Evolutionary conservation across 176 grass and related monocot species (phyloP).

Genomic region (Poa annua): DNA sequence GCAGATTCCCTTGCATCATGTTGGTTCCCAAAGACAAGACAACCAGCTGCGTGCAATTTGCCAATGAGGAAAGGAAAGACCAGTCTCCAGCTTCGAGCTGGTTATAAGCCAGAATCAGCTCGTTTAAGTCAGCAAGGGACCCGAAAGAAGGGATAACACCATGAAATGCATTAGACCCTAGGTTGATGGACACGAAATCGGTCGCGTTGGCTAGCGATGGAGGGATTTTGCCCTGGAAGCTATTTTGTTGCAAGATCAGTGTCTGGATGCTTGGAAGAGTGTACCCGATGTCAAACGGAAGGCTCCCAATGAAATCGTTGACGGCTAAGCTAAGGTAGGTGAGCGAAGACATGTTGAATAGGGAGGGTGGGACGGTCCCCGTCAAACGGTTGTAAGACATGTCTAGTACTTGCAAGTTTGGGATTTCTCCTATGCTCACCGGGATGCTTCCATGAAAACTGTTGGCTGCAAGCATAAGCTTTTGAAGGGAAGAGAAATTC

Average conservation of each 20-base stretch:
- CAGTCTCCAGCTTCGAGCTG: slow-evolving; percentile 48
- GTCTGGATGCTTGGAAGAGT: slow-evolving; percentile 25
- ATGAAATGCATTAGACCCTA: slow-evolving; percentile 15
- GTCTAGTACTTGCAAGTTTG: slow-evolving; percentile 35
- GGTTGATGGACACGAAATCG: not conserved
- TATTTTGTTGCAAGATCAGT: not conserved
- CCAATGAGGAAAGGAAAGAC: slow-evolving; percentile 39
- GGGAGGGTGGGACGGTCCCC: slow-evolving; percentile 3
- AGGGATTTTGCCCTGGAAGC: slow-evolving; percentile 18
- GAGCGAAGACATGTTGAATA: slow-evolving; percentile 46
- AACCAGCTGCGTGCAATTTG: slow-evolving; percentile 41
- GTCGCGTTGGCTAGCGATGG: slow-evolving; percentile 28
- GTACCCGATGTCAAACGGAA: slow-evolving; percentile 8
- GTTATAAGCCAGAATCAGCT: slow-evolving; percentile 23
- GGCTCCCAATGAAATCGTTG: slow-evolving; percentile 8
- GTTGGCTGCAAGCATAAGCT: slow-evolving; percentile 27
- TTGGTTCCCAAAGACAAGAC: slow-evolving; percentile 7
- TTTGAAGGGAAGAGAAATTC: slow-evolving; percentile 24
- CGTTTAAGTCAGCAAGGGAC: not conserved
- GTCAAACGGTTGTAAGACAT: slow-evolving; percentile 24
- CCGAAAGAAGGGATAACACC: slow-evolving; percentile 34
- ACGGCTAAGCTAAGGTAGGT: not conserved
- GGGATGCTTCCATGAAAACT: slow-evolving; percentile 31
- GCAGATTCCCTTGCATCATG: slow-evolving; percentile 24
- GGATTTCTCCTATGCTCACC: not conserved